These are phyloP conservation scores for Kwoniella europaea DNA, from an alignment of 768 basidiomycete species.

Conservation along the genomic window DNA sequence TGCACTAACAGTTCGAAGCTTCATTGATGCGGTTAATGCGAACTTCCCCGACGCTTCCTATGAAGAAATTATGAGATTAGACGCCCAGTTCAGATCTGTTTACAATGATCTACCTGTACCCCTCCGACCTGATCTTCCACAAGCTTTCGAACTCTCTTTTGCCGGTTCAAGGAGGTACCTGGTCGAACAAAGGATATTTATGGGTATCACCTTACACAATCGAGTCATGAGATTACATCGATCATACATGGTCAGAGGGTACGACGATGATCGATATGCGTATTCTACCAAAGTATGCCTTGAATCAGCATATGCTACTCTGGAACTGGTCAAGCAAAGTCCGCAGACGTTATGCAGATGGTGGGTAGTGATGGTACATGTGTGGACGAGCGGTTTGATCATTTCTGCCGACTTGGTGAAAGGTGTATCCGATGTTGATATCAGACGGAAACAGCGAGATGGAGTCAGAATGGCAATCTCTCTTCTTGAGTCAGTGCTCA, in stretches of 20 bases:
- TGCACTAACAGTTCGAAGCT: slow-evolving; percentile 24
- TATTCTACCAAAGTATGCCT: slow-evolving; percentile 27
- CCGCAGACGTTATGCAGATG: slow-evolving; percentile 25
- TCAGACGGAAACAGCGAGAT: slow-evolving; percentile 11
- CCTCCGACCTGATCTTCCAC: slow-evolving; percentile 25
- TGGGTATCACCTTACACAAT: slow-evolving; percentile 33
- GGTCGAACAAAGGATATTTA: slow-evolving; percentile 29
- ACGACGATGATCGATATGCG: slow-evolving; percentile 17
- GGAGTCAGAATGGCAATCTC: slow-evolving; percentile 24
- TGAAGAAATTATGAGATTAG: slow-evolving; percentile 23
- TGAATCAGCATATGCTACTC: slow-evolving; percentile 26
- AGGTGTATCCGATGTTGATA: slow-evolving; percentile 1
- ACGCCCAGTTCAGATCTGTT: slow-evolving; percentile 19
- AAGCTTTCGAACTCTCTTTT: slow-evolving; percentile 26
- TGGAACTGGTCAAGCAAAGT: slow-evolving; percentile 28
- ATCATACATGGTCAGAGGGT: slow-evolving; percentile 28
- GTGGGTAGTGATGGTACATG: slow-evolving; percentile 36
- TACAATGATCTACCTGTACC: slow-evolving; percentile 17
- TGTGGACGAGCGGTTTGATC: slow-evolving; percentile 33
- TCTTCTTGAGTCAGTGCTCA: slow-evolving; percentile 25
- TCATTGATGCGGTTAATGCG: slow-evolving; percentile 29
- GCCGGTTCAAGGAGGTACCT: slow-evolving; percentile 21
- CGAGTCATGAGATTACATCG: slow-evolving; percentile 28
- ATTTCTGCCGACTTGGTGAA: slow-evolving; percentile 26
- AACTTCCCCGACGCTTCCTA: slow-evolving; percentile 31